Evolutionary conservation across 495 filamentous ascomycete species (phyloP).

Genomic region (Hypoxylon fuscum): DNA sequence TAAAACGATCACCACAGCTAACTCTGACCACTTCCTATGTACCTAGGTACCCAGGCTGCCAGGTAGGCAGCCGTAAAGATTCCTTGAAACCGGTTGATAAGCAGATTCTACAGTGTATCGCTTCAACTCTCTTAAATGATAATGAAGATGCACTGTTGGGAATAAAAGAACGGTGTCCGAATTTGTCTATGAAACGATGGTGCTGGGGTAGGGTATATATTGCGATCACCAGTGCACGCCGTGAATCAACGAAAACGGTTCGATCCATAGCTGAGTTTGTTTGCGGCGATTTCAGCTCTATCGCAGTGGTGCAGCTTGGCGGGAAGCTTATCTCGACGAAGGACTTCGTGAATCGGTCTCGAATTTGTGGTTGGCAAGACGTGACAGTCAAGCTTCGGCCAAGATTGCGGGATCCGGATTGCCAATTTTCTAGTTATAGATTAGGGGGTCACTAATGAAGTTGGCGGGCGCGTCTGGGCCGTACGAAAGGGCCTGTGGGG

Average conservation of each 20-base stretch:
- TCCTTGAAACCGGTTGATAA: no score
- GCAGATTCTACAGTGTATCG: no score
- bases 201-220: neutral
- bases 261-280: neutral
- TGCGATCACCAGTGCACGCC: neutral
- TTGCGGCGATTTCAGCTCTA: neutral
- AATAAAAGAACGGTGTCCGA: neutral
- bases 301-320: neutral
- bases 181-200: neutral
- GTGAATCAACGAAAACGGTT: neutral
- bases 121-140: no score
- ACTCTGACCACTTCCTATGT: no score
- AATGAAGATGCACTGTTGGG: no score
- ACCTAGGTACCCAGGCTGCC: no score
- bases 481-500: no score
- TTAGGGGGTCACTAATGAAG: neutral
- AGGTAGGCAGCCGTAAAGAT: no score
- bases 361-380: neutral
- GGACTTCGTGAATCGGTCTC: neutral
- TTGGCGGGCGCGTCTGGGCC: neutral
- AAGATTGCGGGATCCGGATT: neutral
- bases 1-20: no score
- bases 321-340: neutral
- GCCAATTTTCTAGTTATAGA: neutral
- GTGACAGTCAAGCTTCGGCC: neutral